Base-by-base conservation (phyloP, 192 early-diverging fungal genomes). In the Podila clonocystis region DNA sequence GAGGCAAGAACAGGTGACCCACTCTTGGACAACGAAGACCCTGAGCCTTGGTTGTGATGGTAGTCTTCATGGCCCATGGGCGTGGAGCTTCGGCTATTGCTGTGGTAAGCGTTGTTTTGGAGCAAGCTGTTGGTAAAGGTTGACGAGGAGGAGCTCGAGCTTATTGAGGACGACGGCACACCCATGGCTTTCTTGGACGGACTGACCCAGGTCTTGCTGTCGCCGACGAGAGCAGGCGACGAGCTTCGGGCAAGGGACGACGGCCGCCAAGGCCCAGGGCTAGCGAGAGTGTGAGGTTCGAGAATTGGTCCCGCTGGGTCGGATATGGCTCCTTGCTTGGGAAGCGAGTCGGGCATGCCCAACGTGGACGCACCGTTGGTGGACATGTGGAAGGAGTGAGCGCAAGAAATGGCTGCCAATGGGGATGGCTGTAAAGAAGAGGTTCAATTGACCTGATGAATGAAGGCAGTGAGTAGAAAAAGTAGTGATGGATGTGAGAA, bases 211-310 rank as follows among this genome's bases (percentile, higher is more conserved):
- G 63, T n/a, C 9, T 36, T 24, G 63, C 4, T 28, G 19, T 20
- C 61, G 48, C 65, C 41, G 58, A 13, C 59, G 13, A 45, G 65
- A 22, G 77, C 77, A 61, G 77, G 70, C 29, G 59, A 24, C 26
- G 71, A 80, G 49, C 52, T 80, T 20, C 77, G 70, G 33, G 76
- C 63, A 26, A 68, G 62, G 0, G 77, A 73, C 36, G 77, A 34
- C 13, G 77, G 67, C 17, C 77, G 70, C 77, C 77, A 80, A 1
- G 77, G 77, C 13, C 61, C 71, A 5, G 70, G 52, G 19, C 41
- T 49, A 3, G 70, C 30, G 5, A 48, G 22, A 60, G 45, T 15
- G 48, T 63, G 68, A 5, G 50, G 15, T 0, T 28, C 30, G 9
- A 64, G 19, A 2, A 36, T 26, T n/a, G 64, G 60, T 2, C 15